These are phyloP conservation scores for Hypomyces perniciosus DNA, from an alignment of 2,329 filamentous ascomycete species.

Conservation along the genomic window DNA sequence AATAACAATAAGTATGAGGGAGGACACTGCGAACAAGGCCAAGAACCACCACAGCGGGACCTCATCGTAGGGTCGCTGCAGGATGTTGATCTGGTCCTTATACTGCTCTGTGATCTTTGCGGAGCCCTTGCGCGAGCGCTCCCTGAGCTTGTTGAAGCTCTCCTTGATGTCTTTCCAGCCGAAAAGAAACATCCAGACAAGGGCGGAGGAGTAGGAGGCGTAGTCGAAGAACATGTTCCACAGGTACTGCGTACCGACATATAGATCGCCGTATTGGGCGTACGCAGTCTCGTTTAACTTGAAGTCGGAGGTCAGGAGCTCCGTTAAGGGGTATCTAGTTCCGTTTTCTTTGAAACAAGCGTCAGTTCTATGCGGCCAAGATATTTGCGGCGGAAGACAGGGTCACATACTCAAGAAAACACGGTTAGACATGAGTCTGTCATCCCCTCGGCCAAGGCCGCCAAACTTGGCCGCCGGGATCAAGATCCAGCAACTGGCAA, in stretches of 20 bases:
- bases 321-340: conserved; percentile 27
- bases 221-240: conserved; percentile 58
- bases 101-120: conserved; percentile 48
- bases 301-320: conserved; percentile 28
- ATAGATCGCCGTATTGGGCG: conserved; percentile 46
- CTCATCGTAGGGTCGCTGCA: conserved; percentile 52
- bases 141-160: conserved; percentile 38
- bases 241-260: conserved; percentile 50
- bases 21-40: conserved; percentile 41
- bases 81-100: conserved; percentile 51
- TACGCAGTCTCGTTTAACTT: conserved; percentile 44
- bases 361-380: not conserved
- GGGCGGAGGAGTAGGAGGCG: conserved; percentile 50
- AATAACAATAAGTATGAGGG: conserved; percentile 44
- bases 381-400: not conserved
- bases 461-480: conserved; percentile 55
- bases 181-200: conserved; percentile 54
- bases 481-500: conserved; percentile 51
- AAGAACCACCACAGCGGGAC: conserved; percentile 55
- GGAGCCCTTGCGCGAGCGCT: conserved; percentile 26
- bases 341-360: conserved; percentile 21
- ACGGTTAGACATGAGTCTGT: conserved; percentile 53
- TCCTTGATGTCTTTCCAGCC: conserved; percentile 42
- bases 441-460: conserved; percentile 43
- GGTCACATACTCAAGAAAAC: conserved; percentile 34